Base-by-base conservation (phyloP, 2,329 filamentous ascomycete species). In the Passalora sequoiae region DNA sequence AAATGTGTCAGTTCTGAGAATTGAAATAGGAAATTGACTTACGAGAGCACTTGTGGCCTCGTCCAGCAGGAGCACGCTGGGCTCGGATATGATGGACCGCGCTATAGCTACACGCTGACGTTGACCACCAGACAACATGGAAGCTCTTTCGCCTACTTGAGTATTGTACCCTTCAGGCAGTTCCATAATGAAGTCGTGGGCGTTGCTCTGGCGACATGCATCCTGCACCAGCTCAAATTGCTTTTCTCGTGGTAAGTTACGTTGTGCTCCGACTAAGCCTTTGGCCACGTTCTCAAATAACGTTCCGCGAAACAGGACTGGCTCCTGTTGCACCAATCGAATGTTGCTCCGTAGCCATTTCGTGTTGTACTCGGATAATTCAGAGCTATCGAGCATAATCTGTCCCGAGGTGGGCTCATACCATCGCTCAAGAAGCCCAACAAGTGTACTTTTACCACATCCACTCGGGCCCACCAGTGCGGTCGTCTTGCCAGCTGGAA, bases 381-480 rank as follows among this genome's bases (percentile, higher is more conserved):
- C 51, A 4, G 44, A 31, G 3, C 61, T 62, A 40, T 66, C 64
- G 7, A 66, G 47, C n/a, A 56, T 43, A 17, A 66, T 62, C 0
- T 51, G 38, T 1, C 64, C 64, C 6, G 50, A 43, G 10, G 40
- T 42, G 12, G 54, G 55, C 30, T 58, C 16, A 27, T 65, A 66
- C 62, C 62, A 66, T 29, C 60, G 40, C 43, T 63, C 61, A n/a
- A 64, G 40, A 4, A 64, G 53, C 9, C 59, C 66, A 42, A 66
- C 49, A 2, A 66, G 44, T 1, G 65, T 68, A 3, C 59, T 63
- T 40, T 69, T 69, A 16, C 66, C 66, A 25, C 56, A 66, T 4
- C 66, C 66, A 38, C 52, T 59, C 1, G 63, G 51, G 1, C 66
- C 66, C 6, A 69, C 65, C 6, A 69, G 55, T 69, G 78, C 66